A percentile compares a stretch with the other conserved stretches of the same genome.
Evolutionary conservation across 2,329 filamentous ascomycete species (phyloP).

Genomic region (Fusarium domesticum): DNA sequence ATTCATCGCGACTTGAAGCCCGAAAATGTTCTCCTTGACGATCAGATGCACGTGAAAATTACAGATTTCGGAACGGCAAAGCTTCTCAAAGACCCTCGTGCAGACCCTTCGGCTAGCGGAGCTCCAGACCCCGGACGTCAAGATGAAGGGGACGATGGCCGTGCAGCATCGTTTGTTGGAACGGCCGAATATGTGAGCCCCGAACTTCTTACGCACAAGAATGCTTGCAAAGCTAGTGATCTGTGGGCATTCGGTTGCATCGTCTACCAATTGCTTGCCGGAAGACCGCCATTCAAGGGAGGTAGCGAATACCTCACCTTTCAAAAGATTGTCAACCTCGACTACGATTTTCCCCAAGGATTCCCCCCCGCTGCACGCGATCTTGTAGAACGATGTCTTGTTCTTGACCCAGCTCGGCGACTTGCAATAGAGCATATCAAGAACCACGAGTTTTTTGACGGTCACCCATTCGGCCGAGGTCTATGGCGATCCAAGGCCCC

Average conservation of each 20-base stretch:
- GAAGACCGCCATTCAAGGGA: conserved; percentile 95
- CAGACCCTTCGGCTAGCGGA: conserved; percentile 38
- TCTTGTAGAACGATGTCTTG: conserved; percentile 83
- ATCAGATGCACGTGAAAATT: conserved; percentile 97
- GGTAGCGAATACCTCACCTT: conserved; percentile 96
- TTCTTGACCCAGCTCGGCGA: conserved; percentile 79
- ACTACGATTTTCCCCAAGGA: conserved; percentile 87
- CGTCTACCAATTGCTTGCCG: conserved; percentile 91
- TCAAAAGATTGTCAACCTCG: conserved; percentile 92
- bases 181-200: conserved; percentile 98
- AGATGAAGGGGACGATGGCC: conserved; percentile 57
- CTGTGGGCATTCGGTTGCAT: conserved; percentile 99
- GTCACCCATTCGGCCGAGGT: conserved; percentile 75
- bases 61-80: conserved; percentile 99
- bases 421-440: conserved; percentile 95
- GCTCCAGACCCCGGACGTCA: conserved; percentile 36
- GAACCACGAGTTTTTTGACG: conserved; percentile 92
- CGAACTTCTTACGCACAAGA: conserved; percentile 94
- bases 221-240: conserved; percentile 95
- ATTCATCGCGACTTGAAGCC: conserved; percentile 97
- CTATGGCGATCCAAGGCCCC: conserved; percentile 91
- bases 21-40: conserved; percentile 92
- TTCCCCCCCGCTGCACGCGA: conserved; percentile 86
- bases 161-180: conserved; percentile 92
- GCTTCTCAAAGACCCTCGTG: conserved; percentile 55